Evolutionary conservation across 2,329 filamentous ascomycete species (phyloP).

Genomic region (Apiospora phragmitis): DNA sequence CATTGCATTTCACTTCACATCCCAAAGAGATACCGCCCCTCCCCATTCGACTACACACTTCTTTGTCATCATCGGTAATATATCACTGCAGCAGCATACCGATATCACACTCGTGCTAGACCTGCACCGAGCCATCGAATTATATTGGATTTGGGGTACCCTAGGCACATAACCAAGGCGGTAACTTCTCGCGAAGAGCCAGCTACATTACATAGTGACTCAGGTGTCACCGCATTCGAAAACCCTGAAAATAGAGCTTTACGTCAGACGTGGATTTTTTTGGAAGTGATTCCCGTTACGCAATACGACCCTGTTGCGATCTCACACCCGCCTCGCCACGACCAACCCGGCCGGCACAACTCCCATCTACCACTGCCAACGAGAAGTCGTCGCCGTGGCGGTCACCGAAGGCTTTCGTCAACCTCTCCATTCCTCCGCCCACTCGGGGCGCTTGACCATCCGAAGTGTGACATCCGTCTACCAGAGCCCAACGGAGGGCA

Average conservation of each 20-base stretch:
- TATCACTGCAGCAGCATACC: slow-evolving; percentile 5
- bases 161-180: neutral
- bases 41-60: slow-evolving; percentile 15
- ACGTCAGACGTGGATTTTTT: slow-evolving; percentile 2
- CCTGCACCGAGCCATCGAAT: slow-evolving; percentile 5
- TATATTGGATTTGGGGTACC: neutral
- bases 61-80: slow-evolving; percentile 6
- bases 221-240: slow-evolving; percentile 5
- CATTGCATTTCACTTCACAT: slow-evolving; percentile 17
- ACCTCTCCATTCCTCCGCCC: slow-evolving; percentile 1
- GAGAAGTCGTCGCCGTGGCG: slow-evolving; percentile 15
- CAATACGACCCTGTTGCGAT: neutral
- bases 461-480: neutral
- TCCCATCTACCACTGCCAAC: neutral
- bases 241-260: neutral
- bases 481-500: slow-evolving; percentile 2
- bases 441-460: neutral
- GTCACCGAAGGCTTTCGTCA: slow-evolving; percentile 15
- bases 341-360: neutral
- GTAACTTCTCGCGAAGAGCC: neutral
- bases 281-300: slow-evolving; percentile 4
- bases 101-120: slow-evolving; percentile 7
- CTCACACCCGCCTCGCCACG: neutral
- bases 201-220: slow-evolving; percentile 1
- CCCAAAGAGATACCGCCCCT: slow-evolving; percentile 25